Conservation (phyloP, 164 flowering plant species). For the Magnolia kwangsiensis region DNA sequence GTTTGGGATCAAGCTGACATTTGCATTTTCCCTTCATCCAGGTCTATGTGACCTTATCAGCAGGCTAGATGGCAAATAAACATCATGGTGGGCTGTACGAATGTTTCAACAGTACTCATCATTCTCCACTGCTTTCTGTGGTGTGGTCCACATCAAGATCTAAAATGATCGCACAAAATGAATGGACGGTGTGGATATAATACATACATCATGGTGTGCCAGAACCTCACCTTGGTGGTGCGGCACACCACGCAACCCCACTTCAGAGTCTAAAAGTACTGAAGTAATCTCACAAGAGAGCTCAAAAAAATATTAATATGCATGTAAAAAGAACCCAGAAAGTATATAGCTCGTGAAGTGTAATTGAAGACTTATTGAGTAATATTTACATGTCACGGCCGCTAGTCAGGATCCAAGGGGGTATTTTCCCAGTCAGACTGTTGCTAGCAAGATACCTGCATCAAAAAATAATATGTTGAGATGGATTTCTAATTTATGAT, state of each 20-base stretch:
- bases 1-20: too few relatives aligned
- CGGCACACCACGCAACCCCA: too few relatives aligned
- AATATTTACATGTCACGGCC: slow-evolving; percentile 37
- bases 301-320: too few relatives aligned
- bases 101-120: too few relatives aligned
- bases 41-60: too few relatives aligned
- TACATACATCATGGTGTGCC: too few relatives aligned
- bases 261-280: slow-evolving; percentile 8
- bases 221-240: too few relatives aligned
- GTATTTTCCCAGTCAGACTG: slow-evolving; percentile 52
- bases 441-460: slow-evolving; percentile 70
- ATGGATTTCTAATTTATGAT: not conserved
- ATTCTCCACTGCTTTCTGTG: too few relatives aligned
- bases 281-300: not conserved
- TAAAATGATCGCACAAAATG: too few relatives aligned
- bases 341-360: slow-evolving; percentile 11
- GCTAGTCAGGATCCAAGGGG: slow-evolving; percentile 41
- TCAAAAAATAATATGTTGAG: slow-evolving; percentile 1
- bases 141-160: not conserved
- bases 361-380: slow-evolving; percentile 46
- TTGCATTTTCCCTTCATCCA: too few relatives aligned
- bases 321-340: not conserved
- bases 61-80: too few relatives aligned
- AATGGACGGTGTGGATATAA: not conserved
- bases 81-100: too few relatives aligned